Conservation (phyloP, 805 yeast species). For the Barnettozyma pratensis region DNA sequence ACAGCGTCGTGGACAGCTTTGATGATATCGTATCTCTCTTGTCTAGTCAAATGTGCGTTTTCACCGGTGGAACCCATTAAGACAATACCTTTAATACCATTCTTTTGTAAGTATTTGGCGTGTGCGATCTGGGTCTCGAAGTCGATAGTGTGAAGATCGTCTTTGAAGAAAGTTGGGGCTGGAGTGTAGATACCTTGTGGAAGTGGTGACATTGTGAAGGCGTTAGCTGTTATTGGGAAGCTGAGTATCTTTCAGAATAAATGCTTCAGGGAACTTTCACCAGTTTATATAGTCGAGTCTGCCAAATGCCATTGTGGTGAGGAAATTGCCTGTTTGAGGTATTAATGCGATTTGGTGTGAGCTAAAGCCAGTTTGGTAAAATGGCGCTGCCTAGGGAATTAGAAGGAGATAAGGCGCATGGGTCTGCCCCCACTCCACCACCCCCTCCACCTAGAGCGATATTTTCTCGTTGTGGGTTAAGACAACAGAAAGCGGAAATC, state of each 20-base stretch:
- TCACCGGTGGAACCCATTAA: conserved; percentile 54
- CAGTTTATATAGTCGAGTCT: no score
- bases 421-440: no score
- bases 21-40: conserved; percentile 37
- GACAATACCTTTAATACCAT: conserved; percentile 45
- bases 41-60: conserved; percentile 42
- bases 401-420: no score
- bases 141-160: conserved; percentile 34
- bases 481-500: background rate
- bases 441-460: background rate
- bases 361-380: background rate
- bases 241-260: no score
- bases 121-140: conserved; percentile 41
- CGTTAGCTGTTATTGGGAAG: no score
- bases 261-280: no score
- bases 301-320: no score
- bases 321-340: no score
- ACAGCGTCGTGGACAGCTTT: conserved; percentile 31
- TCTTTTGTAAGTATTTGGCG: conserved; percentile 35
- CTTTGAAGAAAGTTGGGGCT: conserved; percentile 48
- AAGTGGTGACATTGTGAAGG: background rate
- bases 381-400: background rate
- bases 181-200: conserved; percentile 46
- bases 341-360: background rate
- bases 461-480: background rate